Evolutionary conservation across 805 yeast species (phyloP), one percentile per base, ranked within the genome.

Genomic region (Saccharomycopsis fibuligera): DNA sequence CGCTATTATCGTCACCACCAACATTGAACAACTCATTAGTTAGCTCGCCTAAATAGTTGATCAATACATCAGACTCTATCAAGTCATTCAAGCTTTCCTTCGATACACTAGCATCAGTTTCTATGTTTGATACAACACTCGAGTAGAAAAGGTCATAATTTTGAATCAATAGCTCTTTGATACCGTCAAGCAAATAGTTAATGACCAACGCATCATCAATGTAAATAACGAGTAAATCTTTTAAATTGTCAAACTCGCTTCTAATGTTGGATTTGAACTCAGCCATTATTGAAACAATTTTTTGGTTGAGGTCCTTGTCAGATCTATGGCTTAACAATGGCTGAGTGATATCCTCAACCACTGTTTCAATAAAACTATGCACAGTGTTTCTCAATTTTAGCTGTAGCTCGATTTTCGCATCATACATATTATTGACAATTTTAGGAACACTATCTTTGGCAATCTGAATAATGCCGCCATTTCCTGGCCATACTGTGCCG

Each of bases 401-500:
- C 56, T 84, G 86, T 37, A 90, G 68, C 61, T 90, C 97, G 10
- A 67, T 64, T 51, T 79, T 70, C 2, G 83, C 93, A 65, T 90
- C 96, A 41, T 82, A 76, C 85, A 83, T 83, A 60, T 86, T 83
- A 57, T 79, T 82, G 12, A 86, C 83, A 12, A 88, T 87, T 54
- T 76, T 80, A 0, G 96, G 96, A 1, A 83, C 85, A 0, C 86
- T 73, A 23, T 81, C 86, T 54, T 76, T 70, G 2, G 83, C 85
- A 31, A 82, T 59, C 42, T 72, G 72, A 46, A 76, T 58, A 24
- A 79, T 59, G 41, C 63, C 56, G 41, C 62, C 55, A 21, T 47
- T 53, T 10, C 37, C 41, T 24, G 53, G 52, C 37, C 47, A 50
- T 4, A 41, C 50, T 6, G 45, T 29, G 17, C 65, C 64, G 30